A percentile compares a stretch with the other conserved stretches of the same genome.
Evolutionary conservation across 331 rosid species (phyloP).

Genomic region (Quercus phellos): DNA sequence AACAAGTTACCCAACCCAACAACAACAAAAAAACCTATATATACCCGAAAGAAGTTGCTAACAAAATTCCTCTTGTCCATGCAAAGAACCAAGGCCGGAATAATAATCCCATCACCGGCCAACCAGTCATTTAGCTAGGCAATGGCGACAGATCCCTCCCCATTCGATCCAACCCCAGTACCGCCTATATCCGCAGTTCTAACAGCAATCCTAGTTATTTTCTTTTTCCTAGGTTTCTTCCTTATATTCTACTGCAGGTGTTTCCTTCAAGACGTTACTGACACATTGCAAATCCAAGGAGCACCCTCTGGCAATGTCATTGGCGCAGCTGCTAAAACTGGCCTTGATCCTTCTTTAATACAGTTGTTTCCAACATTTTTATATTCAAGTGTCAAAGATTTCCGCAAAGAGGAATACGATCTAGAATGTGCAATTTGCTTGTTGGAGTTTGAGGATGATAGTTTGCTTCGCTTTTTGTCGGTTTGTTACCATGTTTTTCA

Average conservation of each 20-base stretch:
- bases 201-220: conserved; percentile 40
- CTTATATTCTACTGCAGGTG: conserved; percentile 53
- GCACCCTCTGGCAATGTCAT: conserved; percentile 32
- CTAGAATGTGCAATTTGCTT: conserved; percentile 83
- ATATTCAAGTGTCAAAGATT: conserved; percentile 53
- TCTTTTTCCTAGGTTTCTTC: conserved; percentile 53
- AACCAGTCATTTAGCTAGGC: not conserved
- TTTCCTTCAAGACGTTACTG: conserved; percentile 25
- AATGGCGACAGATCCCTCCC: conserved; percentile 21
- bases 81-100: conserved; percentile 33
- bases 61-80: conserved; percentile 31
- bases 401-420: conserved; percentile 35
- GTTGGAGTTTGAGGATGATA: conserved; percentile 56
- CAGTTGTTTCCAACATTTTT: conserved; percentile 54
- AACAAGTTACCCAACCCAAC: not conserved
- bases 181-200: conserved; percentile 46
- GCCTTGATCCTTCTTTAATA: conserved; percentile 48
- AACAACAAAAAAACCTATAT: not conserved
- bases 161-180: not conserved
- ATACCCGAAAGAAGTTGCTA: not conserved
- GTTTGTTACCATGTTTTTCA: conserved; percentile 80
- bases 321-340: conserved; percentile 24
- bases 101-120: conserved; percentile 30
- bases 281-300: conserved; percentile 32
- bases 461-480: conserved; percentile 56